A percentile compares a stretch with the other conserved stretches of the same genome.
Evolutionary conservation across 2,329 filamentous ascomycete genomes (phyloP).

Genomic region (Aspergillus nomiae): DNA sequence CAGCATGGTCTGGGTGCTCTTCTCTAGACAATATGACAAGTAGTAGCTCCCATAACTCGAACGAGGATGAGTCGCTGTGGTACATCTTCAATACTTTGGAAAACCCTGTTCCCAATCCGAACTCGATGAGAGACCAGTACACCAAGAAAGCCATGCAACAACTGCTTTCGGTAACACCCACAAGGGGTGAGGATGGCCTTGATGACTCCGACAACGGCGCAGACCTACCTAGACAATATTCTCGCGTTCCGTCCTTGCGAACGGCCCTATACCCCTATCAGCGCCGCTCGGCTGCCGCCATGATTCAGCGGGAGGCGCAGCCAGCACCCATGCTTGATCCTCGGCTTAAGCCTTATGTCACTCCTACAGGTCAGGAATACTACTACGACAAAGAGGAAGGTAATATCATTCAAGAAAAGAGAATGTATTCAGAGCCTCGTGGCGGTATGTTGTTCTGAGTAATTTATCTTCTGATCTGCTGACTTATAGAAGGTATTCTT

Average conservation of each 20-base stretch:
- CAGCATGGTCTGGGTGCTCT: slow-evolving; percentile 41
- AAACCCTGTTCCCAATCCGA: slow-evolving; percentile 39
- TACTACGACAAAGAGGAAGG: slow-evolving; percentile 71
- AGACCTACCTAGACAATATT: slow-evolving; percentile 15
- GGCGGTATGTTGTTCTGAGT: slow-evolving; percentile 59
- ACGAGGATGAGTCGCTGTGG: slow-evolving; percentile 49
- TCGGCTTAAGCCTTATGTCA: slow-evolving; percentile 61
- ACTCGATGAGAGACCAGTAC: slow-evolving; percentile 33
- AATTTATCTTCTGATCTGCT: not conserved
- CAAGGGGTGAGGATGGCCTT: slow-evolving; percentile 8
- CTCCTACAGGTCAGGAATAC: slow-evolving; percentile 65
- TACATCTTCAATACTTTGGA: slow-evolving; percentile 54
- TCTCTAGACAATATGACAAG: slow-evolving; percentile 4
- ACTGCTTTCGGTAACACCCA: slow-evolving; percentile 28
- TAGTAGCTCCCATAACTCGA: slow-evolving; percentile 17
- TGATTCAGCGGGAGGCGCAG: slow-evolving; percentile 78
- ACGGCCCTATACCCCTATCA: slow-evolving; percentile 78
- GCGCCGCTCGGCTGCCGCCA: slow-evolving; percentile 73
- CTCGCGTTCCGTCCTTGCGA: slow-evolving; percentile 40
- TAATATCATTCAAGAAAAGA: slow-evolving; percentile 64
- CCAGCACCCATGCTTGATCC: slow-evolving; percentile 71
- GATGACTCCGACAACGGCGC: not conserved
- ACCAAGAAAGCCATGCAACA: slow-evolving; percentile 40
- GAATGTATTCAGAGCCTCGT: slow-evolving; percentile 70
- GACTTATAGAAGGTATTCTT: slow-evolving; percentile 38